Percentiles rank a stretch among this genome's conserved stretches.
Conservation (phyloP, 2,329 filamentous ascomycete genomes). For the Didymella pomorum region DNA sequence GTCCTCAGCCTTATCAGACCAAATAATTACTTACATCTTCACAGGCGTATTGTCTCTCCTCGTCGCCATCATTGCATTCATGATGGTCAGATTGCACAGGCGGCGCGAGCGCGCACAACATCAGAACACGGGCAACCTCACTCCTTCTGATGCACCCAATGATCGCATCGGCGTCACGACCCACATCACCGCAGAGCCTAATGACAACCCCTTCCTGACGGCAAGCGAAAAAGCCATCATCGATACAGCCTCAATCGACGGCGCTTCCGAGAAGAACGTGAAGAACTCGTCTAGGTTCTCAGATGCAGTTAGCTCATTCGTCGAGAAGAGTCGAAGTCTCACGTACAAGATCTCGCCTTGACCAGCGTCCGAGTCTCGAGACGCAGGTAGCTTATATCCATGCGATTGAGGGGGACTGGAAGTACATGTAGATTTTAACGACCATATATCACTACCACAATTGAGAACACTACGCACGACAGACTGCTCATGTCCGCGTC, state of each 20-base stretch:
- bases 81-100: slow-evolving; percentile 10
- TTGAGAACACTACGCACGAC: background rate
- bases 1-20: too few species aligned
- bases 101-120: background rate
- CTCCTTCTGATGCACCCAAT: background rate
- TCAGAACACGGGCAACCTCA: background rate
- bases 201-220: slow-evolving; percentile 19
- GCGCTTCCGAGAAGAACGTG: background rate
- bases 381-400: background rate
- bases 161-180: slow-evolving; percentile 5
- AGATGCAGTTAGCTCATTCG: slow-evolving; percentile 15
- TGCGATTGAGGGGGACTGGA: background rate
- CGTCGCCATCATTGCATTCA: slow-evolving; percentile 1
- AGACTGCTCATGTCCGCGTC: background rate
- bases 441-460: background rate
- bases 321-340: slow-evolving; percentile 13
- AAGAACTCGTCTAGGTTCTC: background rate
- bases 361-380: background rate
- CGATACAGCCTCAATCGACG: background rate
- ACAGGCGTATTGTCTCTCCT: slow-evolving; percentile 10
- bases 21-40: background rate
- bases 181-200: background rate
- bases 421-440: background rate
- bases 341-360: slow-evolving; percentile 24
- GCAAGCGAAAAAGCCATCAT: slow-evolving; percentile 17